phyloP scores from a whole-genome alignment of 306 rosid species.

The Aeschynomene evenia region DNA sequence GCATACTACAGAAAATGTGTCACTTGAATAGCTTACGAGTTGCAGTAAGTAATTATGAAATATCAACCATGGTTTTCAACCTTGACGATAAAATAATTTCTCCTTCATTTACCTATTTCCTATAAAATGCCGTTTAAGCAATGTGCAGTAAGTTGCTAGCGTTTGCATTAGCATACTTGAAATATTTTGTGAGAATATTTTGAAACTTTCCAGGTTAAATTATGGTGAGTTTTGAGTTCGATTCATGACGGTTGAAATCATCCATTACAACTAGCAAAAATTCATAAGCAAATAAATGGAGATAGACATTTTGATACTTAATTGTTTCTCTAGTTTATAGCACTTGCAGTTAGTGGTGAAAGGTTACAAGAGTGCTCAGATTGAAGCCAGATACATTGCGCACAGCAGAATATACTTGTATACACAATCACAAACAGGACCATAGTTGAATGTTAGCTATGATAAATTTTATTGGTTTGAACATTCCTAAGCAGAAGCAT shows the following conservation, averaged over 20 bases:
- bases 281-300: neutral
- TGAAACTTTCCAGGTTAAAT: too few relatives aligned
- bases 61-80: neutral
- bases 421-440: neutral
- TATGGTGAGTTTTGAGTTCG: too few relatives aligned
- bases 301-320: too few relatives aligned
- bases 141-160: neutral
- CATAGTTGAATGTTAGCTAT: conserved; percentile 13
- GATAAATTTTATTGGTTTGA: conserved; percentile 6
- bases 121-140: too few relatives aligned
- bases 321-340: neutral
- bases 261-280: neutral
- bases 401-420: neutral
- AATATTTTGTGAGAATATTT: too few relatives aligned
- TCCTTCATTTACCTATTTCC: too few relatives aligned
- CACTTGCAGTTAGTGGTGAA: neutral
- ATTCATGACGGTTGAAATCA: too few relatives aligned
- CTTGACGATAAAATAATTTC: too few relatives aligned
- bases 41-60: neutral
- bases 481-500: conserved; percentile 1
- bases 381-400: neutral
- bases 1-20: conserved; percentile 7
- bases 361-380: neutral
- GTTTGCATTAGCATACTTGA: neutral
- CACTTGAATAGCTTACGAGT: too few relatives aligned